phyloP scores from a whole-genome alignment of 2,329 filamentous ascomycete genomes.

The Podosphaera fusca region DNA sequence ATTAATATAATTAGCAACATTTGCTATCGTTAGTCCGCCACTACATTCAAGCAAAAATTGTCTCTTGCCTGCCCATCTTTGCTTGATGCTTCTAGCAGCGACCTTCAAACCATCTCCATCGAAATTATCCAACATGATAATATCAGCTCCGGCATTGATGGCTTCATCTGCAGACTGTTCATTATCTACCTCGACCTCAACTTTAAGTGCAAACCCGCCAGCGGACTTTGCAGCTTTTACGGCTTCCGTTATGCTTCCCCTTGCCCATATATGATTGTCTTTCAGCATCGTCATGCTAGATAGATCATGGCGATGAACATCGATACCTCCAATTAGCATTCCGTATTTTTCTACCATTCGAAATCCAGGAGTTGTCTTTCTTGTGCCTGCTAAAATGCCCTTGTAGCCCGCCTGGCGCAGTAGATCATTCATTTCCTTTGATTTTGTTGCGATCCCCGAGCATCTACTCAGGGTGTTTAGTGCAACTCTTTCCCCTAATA shows the following conservation, averaged over 20 bases:
- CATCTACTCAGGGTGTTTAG: constrained; percentile 79
- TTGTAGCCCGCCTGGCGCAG: constrained; percentile 47
- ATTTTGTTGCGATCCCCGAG: constrained; percentile 66
- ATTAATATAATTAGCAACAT: constrained; percentile 62
- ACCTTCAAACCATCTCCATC: constrained; percentile 51
- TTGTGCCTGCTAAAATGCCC: constrained; percentile 74
- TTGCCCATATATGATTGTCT: constrained; percentile 94
- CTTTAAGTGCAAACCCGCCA: constrained; percentile 75
- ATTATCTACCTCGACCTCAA: constrained; percentile 86
- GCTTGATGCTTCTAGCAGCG: constrained; percentile 54
- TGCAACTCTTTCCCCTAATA: constrained; percentile 84
- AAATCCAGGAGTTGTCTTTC: constrained; percentile 94
- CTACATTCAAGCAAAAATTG: constrained; percentile 78
- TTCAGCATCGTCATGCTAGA: constrained; percentile 96
- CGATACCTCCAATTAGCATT: constrained; percentile 82
- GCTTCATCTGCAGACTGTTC: constrained; percentile 80
- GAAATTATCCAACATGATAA: constrained; percentile 97
- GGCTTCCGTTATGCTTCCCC: constrained; percentile 64
- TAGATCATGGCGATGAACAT: constrained; percentile 77
- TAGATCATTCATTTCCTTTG: constrained; percentile 28
- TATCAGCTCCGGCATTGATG: constrained; percentile 71
- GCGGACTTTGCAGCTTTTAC: constrained; percentile 64
- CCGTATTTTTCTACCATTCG: constrained; percentile 93
- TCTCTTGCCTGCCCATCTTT: constrained; percentile 51
- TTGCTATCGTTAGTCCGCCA: constrained; percentile 66